phyloP scores from a whole-genome alignment of 1,284 basidiomycete genomes.

The Athelia sp. region DNA sequence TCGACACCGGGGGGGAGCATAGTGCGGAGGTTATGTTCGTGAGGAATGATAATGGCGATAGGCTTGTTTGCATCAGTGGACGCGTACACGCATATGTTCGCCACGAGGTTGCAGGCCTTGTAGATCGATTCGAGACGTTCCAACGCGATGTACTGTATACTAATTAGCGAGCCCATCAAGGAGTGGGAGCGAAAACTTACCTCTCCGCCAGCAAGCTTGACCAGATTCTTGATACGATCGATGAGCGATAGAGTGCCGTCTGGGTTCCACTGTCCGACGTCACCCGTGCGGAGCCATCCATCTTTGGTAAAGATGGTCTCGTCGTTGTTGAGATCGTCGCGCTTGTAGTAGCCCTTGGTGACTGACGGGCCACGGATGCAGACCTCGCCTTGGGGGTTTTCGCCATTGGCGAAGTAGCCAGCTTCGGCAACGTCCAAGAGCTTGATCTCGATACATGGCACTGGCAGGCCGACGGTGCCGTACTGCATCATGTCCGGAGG shows the following conservation, averaged over 20 bases:
- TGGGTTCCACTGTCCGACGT: conserved; percentile 84
- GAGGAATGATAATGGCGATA: conserved; percentile 80
- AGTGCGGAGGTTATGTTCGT: conserved; percentile 70
- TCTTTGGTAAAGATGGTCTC: conserved; percentile 75
- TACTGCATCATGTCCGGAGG: conserved; percentile 79
- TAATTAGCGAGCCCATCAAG: too few relatives aligned
- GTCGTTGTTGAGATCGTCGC: conserved; percentile 86
- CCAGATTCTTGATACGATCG: conserved; percentile 84
- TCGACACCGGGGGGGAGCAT: conserved; percentile 29
- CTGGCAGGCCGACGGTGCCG: conserved; percentile 78
- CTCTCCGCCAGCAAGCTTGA: conserved; percentile 85
- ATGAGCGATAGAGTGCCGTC: conserved; percentile 82
- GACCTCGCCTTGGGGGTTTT: conserved; percentile 78
- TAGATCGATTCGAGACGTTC: conserved; percentile 88
- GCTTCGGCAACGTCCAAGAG: conserved; percentile 80
- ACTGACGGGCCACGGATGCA: conserved; percentile 79
- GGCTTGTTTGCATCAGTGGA: conserved; percentile 81
- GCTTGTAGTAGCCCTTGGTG: conserved; percentile 81
- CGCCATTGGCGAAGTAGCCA: conserved; percentile 68
- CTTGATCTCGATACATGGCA: conserved; percentile 86
- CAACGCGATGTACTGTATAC: conserved; percentile 86
- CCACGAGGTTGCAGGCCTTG: conserved; percentile 80
- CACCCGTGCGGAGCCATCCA: conserved; percentile 87
- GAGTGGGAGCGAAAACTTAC: too few relatives aligned
- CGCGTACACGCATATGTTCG: conserved; percentile 88